Base-by-base conservation (phyloP, 345 rosid species). In the Lumnitzera racemosa region DNA sequence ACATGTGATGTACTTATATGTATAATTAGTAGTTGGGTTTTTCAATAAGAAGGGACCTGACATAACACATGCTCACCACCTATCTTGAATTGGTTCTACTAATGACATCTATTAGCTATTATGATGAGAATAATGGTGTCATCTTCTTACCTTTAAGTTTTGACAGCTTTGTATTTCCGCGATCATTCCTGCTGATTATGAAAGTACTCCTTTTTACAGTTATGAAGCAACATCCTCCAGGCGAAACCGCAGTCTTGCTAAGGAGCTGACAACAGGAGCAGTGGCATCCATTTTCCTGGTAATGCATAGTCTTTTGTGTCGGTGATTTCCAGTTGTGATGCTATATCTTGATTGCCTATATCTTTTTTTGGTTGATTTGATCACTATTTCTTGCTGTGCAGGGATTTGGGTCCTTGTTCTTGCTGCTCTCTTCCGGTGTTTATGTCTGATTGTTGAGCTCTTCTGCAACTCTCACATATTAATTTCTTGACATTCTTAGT, bases 391-490 rank as follows among this genome's bases (percentile, higher is more conserved):
- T 24, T 20, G 24, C 73, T 71, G 51, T 66, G 76, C 91, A 92
- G 98, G 98, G 98, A 24, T 92, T 92, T 24, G 98, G 98, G 15
- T 85, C 96, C 20, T 81, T 92, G 76, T 92, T 92, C 76, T 62
- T 92, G 78, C 83, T 92, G 36, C 94, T 94, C 63, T 83, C 97
- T 59, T 79, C 87, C 5, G 97, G 97, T 47, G 77, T 90, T 72
- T 94, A 94, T 67, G 97, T 94, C 54, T 94, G 73, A 75, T 72
- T 56, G 55, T 5, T 13, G 29, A 49, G 55, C 29, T 23, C 27
- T 51, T 11, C 57, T 36, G 64, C 57, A 24, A 31, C 51, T 59
- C 24, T 24, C 31, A 65, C 24, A 59, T 75, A 58, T 27, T 27
- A 27, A 27, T 27, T 27, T 27, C 31, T 27, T 27, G 31, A 27